Evolutionary conservation across 2,329 filamentous ascomycete genomes (phyloP).

Genomic region (Amauroascus verrucosus): DNA sequence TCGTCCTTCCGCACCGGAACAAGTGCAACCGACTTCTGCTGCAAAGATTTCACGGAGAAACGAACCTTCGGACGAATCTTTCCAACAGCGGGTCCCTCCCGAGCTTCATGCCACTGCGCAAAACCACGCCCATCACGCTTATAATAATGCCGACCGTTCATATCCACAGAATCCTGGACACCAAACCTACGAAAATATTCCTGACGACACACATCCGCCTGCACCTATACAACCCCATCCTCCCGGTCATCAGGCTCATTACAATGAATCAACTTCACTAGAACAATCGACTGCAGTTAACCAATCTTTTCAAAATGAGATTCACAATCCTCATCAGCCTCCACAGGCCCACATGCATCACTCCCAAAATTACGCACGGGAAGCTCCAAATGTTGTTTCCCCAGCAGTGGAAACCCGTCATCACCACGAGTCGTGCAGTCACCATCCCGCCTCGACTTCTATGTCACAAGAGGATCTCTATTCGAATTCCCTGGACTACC

Average conservation of each 20-base stretch:
- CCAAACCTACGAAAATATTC: background rate
- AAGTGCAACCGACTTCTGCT: constrained; percentile 23
- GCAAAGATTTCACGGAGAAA: constrained; percentile 20
- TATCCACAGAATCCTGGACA: background rate
- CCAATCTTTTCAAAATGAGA: constrained; percentile 12
- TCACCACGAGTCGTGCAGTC: background rate
- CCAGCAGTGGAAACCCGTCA: background rate
- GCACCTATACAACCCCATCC: constrained; percentile 3
- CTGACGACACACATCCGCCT: background rate
- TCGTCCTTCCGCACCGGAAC: constrained; percentile 24
- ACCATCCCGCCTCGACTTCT: background rate
- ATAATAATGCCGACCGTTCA: constrained; percentile 1
- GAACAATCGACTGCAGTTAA: constrained; percentile 17
- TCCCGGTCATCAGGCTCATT: constrained; percentile 1
- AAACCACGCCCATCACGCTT: constrained; percentile 4
- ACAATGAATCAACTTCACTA: background rate
- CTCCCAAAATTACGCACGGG: background rate
- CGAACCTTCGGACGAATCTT: constrained; percentile 24
- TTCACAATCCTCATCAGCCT: constrained; percentile 3
- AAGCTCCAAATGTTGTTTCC: background rate
- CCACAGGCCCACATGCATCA: constrained; percentile 7
- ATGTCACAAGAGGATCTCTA: constrained; percentile 1
- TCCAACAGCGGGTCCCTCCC: constrained; percentile 10
- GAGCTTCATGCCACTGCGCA: constrained; percentile 3
- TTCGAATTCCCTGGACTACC: constrained; percentile 1